These are phyloP conservation scores for Periglandula ipomoeae DNA, from an alignment of 2,329 filamentous ascomycete genomes.

Conservation along the genomic window DNA sequence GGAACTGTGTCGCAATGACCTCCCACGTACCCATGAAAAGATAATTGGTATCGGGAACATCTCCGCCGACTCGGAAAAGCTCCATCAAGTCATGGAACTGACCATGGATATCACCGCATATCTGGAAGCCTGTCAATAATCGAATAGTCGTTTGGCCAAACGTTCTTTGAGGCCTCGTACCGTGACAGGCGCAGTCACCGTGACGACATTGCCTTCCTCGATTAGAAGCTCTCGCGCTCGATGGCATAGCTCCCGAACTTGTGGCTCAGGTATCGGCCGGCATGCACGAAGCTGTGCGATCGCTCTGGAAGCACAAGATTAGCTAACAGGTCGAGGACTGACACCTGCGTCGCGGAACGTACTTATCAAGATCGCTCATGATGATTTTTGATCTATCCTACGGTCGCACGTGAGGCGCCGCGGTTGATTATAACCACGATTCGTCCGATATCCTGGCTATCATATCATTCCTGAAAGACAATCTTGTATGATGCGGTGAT, in stretches of 20 bases:
- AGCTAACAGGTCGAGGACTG: neutral
- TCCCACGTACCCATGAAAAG: conserved; percentile 73
- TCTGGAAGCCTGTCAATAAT: conserved; percentile 37
- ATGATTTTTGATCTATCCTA: conserved; percentile 11
- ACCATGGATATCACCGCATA: conserved; percentile 94
- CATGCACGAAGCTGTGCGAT: conserved; percentile 94
- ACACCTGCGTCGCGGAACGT: conserved; percentile 21
- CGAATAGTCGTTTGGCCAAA: neutral
- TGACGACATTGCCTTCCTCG: conserved; percentile 95
- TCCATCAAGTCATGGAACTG: conserved; percentile 98
- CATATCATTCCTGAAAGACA: conserved; percentile 23
- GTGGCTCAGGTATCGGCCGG: conserved; percentile 86
- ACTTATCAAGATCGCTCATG: conserved; percentile 97
- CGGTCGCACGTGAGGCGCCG: conserved; percentile 8
- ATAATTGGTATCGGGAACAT: conserved; percentile 93
- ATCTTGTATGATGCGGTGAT: no score
- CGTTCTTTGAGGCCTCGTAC: conserved; percentile 34
- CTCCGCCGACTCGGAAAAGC: conserved; percentile 84
- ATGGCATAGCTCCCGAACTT: conserved; percentile 95
- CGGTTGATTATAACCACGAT: conserved; percentile 12
- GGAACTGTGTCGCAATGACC: neutral
- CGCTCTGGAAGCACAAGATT: conserved; percentile 46
- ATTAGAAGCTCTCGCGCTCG: conserved; percentile 94
- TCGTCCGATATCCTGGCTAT: conserved; percentile 6
- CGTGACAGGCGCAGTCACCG: conserved; percentile 88